Conservation (phyloP, 345 rosid species). For the Sonneratia alba region DNA sequence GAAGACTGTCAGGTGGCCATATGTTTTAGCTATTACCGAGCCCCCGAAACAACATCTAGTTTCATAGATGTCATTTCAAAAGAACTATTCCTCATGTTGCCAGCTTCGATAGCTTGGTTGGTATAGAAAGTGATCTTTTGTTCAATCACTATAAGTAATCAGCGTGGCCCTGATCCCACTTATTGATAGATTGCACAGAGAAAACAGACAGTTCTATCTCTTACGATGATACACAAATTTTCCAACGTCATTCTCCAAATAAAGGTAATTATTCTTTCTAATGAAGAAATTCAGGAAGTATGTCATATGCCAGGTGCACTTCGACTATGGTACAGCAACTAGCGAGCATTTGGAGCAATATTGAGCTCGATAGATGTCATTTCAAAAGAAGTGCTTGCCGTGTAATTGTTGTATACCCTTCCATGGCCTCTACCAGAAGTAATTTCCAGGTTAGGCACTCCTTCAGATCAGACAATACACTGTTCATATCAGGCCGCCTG, state of each 20-base stretch:
- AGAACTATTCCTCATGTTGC: too few species aligned
- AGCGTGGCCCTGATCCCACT: not conserved
- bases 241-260: not conserved
- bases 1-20: too few species aligned
- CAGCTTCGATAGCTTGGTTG: too few species aligned
- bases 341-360: not conserved
- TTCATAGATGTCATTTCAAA: too few species aligned
- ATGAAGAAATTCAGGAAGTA: not conserved
- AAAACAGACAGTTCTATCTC: not conserved
- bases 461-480: slow-evolving; percentile 15
- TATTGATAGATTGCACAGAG: not conserved
- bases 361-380: not conserved
- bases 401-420: not conserved
- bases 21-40: too few species aligned
- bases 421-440: not conserved
- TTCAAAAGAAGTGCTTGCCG: not conserved
- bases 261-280: not conserved
- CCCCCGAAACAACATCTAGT: too few species aligned
- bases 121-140: not conserved
- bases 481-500: slow-evolving; percentile 22
- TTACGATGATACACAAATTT: not conserved
- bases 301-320: not conserved
- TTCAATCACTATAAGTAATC: not conserved
- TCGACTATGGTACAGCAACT: not conserved
- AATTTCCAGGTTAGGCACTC: slow-evolving; percentile 16